Evolutionary conservation across 768 basidiomycete genomes (phyloP).

Genomic region (Russula compacta): DNA sequence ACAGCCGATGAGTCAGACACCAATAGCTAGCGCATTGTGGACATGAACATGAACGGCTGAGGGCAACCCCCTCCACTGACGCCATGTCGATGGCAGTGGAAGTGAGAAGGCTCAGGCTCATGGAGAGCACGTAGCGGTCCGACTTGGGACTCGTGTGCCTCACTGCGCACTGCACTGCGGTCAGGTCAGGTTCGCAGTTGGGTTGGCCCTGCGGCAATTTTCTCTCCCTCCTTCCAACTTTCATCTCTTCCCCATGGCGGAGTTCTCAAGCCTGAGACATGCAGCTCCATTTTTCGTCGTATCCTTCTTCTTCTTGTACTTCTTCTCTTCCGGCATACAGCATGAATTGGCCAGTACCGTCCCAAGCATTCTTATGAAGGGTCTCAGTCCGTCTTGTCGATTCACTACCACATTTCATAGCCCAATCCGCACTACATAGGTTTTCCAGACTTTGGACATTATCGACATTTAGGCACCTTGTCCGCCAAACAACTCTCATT

Average conservation of each 20-base stretch:
- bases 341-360: conserved; percentile 19
- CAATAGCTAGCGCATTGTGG: too few species aligned
- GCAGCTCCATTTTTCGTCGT: conserved; percentile 31
- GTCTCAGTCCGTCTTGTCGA: not conserved
- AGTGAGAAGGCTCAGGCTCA: too few species aligned
- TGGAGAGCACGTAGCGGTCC: too few species aligned
- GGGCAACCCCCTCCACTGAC: too few species aligned
- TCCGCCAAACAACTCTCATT: conserved; percentile 43
- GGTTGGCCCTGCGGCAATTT: not conserved
- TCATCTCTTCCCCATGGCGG: conserved; percentile 2
- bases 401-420: not conserved
- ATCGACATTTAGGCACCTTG: conserved; percentile 36
- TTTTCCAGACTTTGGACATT: conserved; percentile 50
- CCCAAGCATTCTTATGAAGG: conserved; percentile 10
- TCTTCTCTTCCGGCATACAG: conserved; percentile 31
- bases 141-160: too few species aligned
- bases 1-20: too few species aligned
- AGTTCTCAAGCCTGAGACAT: conserved; percentile 18
- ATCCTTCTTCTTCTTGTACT: conserved; percentile 34
- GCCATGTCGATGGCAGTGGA: too few species aligned
- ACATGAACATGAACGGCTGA: too few species aligned
- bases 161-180: too few species aligned
- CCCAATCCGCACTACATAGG: conserved; percentile 22
- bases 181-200: not conserved
- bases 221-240: not conserved